Percentiles rank a stretch among this genome's conserved stretches.
Conservation (phyloP, 1,284 basidiomycete species). For the Tylopilus sp. region DNA sequence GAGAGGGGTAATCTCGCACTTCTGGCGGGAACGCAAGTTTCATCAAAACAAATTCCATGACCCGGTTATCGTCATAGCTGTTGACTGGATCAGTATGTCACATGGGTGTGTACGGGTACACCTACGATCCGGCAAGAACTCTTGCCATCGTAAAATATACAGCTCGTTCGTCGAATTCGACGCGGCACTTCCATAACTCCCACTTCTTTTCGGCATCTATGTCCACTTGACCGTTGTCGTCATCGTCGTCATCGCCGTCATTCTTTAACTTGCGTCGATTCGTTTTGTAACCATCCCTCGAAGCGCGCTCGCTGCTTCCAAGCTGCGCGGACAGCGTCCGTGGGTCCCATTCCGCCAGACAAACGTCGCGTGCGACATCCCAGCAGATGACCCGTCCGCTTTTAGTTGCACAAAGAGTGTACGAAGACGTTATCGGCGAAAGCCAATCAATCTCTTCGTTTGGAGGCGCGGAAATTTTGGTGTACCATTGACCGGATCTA, state of each 20-base stretch:
- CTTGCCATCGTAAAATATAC: slow-evolving; percentile 75
- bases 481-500: slow-evolving; percentile 47
- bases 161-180: slow-evolving; percentile 65
- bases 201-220: slow-evolving; percentile 41
- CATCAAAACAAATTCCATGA: slow-evolving; percentile 59
- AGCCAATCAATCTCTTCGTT: slow-evolving; percentile 70
- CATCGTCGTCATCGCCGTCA: slow-evolving; percentile 7
- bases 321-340: slow-evolving; percentile 19
- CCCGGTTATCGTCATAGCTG: slow-evolving; percentile 43
- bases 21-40: slow-evolving; percentile 47
- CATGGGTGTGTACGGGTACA: slow-evolving; percentile 12
- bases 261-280: slow-evolving; percentile 13
- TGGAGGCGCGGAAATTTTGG: slow-evolving; percentile 57
- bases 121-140: slow-evolving; percentile 50
- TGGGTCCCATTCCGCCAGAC: slow-evolving; percentile 65
- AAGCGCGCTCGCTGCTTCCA: slow-evolving; percentile 2
- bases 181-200: slow-evolving; percentile 74
- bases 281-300: slow-evolving; percentile 9
- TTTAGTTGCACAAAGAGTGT: slow-evolving; percentile 69
- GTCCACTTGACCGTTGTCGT: slow-evolving; percentile 2
- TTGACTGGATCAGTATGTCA: slow-evolving; percentile 4
- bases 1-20: slow-evolving; percentile 23
- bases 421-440: slow-evolving; percentile 68
- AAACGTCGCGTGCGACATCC: slow-evolving; percentile 58
- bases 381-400: slow-evolving; percentile 73